Evolutionary conservation across 2,329 filamentous ascomycete genomes (phyloP), one percentile per base, ranked within the genome.

Genomic region (Aspergillus tubingensis): DNA sequence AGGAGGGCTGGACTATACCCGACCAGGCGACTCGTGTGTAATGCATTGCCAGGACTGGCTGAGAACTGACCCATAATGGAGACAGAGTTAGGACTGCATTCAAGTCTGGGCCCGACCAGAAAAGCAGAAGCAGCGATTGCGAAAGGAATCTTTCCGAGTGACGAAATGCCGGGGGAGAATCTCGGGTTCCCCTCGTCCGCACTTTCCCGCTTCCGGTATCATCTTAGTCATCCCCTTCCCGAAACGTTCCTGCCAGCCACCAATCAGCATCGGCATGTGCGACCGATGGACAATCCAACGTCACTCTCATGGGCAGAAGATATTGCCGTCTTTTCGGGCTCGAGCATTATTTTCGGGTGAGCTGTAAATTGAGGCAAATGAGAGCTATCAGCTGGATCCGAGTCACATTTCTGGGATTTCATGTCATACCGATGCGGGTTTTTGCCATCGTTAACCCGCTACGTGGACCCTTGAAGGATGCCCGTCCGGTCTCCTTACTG

Each of bases 301-400:
- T 66, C 63, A 67, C 65, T 68, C 54, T 65, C 56, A 32, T 65
- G 67, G 71, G 68, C 68, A 68, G 69, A 74, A 73, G 63, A 62
- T 68, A 75, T 73, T 73, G 67, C 71, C 72, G 71, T 65, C 54
- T 64, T 65, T 67, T 67, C 54, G 62, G 61, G 54, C 51, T 48
- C 21, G 49, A 54, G 51, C 39, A 43, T 41, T 27, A 51, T 61
- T 41, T 38, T 62, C 51, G 39, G 48, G 30, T 43, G 56, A 48
- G 39, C 48, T 59, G 53, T 41, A 41, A 19, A 23, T 38, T 49
- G 48, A 52, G 44, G 39, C 48, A 41, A 41, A 23, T 53, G 15
- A n/a, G 38, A 27, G 25, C 38, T 27, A 55, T 53, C 41, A 50
- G 15, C 47, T 30, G 47, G 47, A 27, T 30, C 47, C 25, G 25